These are phyloP conservation scores for Penicillium sp. DNA, from an alignment of 2,329 filamentous ascomycete genomes.

Conservation along the genomic window DNA sequence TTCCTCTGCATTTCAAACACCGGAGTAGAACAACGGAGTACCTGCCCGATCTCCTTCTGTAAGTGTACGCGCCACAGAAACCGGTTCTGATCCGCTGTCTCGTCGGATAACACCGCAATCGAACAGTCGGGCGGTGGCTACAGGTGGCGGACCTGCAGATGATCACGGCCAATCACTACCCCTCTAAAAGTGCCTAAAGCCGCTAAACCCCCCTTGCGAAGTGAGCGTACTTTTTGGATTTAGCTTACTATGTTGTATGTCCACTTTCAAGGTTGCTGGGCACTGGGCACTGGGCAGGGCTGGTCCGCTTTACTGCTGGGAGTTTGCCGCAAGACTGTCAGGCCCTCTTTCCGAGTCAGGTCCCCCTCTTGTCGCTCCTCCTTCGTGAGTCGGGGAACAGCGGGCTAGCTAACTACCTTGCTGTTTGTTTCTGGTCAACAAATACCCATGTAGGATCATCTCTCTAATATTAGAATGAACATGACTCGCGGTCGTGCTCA, in stretches of 20 bases:
- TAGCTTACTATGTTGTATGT: background rate
- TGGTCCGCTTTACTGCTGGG: too few species aligned
- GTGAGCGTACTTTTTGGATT: background rate
- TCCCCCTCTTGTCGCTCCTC: background rate
- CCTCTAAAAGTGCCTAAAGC: background rate
- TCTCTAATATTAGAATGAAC: background rate
- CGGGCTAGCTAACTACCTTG: background rate
- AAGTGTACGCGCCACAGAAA: background rate
- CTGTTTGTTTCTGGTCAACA: background rate
- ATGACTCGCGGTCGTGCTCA: background rate
- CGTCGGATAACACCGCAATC: slow-evolving; percentile 1
- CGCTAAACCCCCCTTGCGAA: background rate
- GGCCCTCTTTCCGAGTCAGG: background rate
- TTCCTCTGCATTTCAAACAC: too few species aligned
- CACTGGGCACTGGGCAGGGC: too few species aligned
- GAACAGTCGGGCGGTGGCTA: background rate
- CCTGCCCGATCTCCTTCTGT: too few species aligned
- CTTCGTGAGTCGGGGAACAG: background rate
- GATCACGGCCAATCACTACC: background rate
- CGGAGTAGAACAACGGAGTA: too few species aligned
- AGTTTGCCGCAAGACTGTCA: background rate
- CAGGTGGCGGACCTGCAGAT: background rate
- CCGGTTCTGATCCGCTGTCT: background rate
- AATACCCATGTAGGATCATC: too few species aligned
- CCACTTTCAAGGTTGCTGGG: too few species aligned